Conservation (phyloP, 768 basidiomycete species). For the Rhizopogon roseolus region DNA sequence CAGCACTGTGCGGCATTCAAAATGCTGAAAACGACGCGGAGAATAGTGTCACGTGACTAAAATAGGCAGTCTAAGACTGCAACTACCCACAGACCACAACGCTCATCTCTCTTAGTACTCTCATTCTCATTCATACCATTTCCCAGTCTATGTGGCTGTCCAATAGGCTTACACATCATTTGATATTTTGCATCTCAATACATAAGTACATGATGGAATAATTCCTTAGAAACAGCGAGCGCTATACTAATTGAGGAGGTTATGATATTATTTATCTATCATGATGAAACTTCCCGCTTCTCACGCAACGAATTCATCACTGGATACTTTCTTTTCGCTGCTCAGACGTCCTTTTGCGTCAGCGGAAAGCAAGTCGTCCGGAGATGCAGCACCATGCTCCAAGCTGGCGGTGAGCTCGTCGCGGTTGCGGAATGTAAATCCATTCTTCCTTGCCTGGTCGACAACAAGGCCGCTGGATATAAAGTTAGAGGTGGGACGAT, state of each 20-base stretch:
- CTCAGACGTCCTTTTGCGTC: not conserved
- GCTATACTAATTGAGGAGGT: not conserved
- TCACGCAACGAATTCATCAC: slow-evolving; percentile 1
- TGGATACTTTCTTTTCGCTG: slow-evolving; percentile 1
- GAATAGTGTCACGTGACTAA: not conserved
- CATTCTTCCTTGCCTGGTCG: slow-evolving; percentile 43
- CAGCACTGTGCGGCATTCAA: no score
- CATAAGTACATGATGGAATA: not conserved
- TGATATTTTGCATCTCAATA: not conserved
- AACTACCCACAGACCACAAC: no score
- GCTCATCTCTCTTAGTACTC: no score
- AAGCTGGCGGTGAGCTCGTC: slow-evolving; percentile 33
- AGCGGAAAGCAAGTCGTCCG: not conserved
- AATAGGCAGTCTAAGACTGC: no score
- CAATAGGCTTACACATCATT: no score
- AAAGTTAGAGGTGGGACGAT: not conserved
- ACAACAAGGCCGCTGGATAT: slow-evolving; percentile 46
- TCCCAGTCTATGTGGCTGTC: no score
- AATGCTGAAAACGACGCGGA: no score
- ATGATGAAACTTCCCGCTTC: not conserved
- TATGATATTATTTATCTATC: not conserved
- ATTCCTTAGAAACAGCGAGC: no score
- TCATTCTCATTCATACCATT: no score
- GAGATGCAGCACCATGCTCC: slow-evolving; percentile 2
- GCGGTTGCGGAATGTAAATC: slow-evolving; percentile 47